Base-by-base conservation (phyloP, 495 filamentous ascomycete genomes). In the Neurospora hispaniola region DNA sequence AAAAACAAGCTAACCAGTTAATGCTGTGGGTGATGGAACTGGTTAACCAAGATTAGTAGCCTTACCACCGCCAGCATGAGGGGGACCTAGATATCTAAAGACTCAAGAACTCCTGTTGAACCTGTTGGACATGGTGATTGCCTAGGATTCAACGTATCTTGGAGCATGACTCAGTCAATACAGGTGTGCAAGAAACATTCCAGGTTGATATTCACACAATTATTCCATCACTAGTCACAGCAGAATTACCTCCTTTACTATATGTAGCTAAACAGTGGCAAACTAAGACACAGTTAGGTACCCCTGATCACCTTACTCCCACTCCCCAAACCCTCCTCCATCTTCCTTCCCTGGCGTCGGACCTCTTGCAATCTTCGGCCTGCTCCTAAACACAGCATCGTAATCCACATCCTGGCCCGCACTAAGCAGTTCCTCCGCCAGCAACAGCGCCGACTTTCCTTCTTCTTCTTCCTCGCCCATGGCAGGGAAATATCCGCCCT, bases 361-460 rank as follows among this genome's bases (percentile, higher is more conserved):
- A 81, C 94, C 96, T 8, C 85, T 85, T 71, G 89, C 91, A 71
- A 97, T 86, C 74, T 90, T 91, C 2, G 94, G 94, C 73, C 94
- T 81, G 46, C 92, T 93, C 81, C 90, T 94, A 81, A 97, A 97
- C 1, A 97, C 90, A 70, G 90, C 92, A 69, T 92, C 90, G 78
- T 96, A 94, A 75, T 91, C 90, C 78, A 94, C 93, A 72, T 92
- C 91, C 18, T 89, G 90, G 70, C 90, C 88, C n/a, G 74, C 79
- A 27, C 43, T 77, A 43, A 80, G 70, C 73, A 80, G 48, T 73
- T 79, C 78, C 73, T 80, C 80, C 10, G 75, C 74, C 31, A 80
- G 43, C 69, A 80, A 16, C 72, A 73, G 39, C 70, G 72, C 83
- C 40, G 73, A 76, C 44, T 78, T 75, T 18, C 54, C 70, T 59